Percentiles rank a stretch among this genome's conserved stretches.
Conservation (phyloP, 2,329 filamentous ascomycete genomes). For the Aspergillus calidoustus region DNA sequence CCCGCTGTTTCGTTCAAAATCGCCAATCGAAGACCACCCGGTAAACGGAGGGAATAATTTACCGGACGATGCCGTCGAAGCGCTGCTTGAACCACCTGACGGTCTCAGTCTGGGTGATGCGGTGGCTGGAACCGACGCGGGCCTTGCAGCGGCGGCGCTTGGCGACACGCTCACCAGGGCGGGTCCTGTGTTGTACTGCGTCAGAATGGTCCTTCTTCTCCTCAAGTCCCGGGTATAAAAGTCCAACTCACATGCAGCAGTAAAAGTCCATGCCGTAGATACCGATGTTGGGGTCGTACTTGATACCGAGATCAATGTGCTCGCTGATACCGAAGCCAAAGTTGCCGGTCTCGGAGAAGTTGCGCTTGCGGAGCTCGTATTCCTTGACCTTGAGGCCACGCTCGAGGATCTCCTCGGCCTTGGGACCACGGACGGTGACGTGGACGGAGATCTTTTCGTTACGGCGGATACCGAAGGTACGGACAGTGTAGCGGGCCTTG, state of each 20-base stretch:
- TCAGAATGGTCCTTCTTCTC: constrained; percentile 31
- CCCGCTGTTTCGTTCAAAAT: constrained; percentile 26
- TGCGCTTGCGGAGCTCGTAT: constrained; percentile 98
- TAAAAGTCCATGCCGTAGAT: constrained; percentile 99
- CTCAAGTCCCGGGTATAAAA: background rate
- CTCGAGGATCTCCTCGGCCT: constrained; percentile 99
- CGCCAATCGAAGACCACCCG: constrained; percentile 27
- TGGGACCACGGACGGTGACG: constrained; percentile 98
- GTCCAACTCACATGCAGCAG: constrained; percentile 85
- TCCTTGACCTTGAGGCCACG: constrained; percentile 99
- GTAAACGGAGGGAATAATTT: constrained; percentile 55
- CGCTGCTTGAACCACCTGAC: constrained; percentile 97
- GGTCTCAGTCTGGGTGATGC: constrained; percentile 92
- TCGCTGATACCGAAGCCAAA: constrained; percentile 99
- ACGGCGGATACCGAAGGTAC: constrained; percentile 99
- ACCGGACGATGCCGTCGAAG: constrained; percentile 99
- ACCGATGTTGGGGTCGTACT: constrained; percentile 98
- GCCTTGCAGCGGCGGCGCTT: constrained; percentile 90
- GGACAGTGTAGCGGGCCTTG: constrained; percentile 99
- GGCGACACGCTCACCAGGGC: constrained; percentile 95
- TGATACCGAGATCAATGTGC: constrained; percentile 99
- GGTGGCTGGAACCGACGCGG: constrained; percentile 84
- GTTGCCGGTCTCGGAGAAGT: constrained; percentile 99
- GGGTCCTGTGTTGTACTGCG: constrained; percentile 64
- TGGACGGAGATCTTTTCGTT: constrained; percentile 99